phyloP scores from a whole-genome alignment of 2,329 filamentous ascomycete species.

The Fusarium chlamydosporum region DNA sequence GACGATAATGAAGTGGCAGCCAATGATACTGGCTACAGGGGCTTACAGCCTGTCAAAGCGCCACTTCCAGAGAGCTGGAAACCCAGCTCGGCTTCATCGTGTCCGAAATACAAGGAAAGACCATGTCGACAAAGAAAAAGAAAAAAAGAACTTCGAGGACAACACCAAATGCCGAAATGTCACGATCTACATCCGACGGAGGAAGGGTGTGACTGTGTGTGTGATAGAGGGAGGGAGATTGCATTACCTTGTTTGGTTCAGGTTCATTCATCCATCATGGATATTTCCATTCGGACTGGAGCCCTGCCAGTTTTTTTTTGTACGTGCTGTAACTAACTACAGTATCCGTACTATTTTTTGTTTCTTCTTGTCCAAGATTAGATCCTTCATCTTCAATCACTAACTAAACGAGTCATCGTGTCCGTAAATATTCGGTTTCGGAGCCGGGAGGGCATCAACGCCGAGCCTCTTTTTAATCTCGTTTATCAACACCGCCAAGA shows the following conservation, averaged over 20 bases:
- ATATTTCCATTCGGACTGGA: constrained; percentile 16
- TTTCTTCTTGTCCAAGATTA: not conserved
- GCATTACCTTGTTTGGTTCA: constrained; percentile 15
- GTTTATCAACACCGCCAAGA: constrained; percentile 38
- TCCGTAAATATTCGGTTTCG: constrained; percentile 39
- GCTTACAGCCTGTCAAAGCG: constrained; percentile 20
- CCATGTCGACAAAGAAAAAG: not conserved
- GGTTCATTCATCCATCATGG: too few species aligned
- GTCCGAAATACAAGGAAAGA: constrained; percentile 13
- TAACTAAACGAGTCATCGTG: constrained; percentile 5
- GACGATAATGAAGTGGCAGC: constrained; percentile 21
- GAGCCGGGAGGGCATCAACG: constrained; percentile 18
- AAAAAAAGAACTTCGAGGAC: constrained; percentile 2
- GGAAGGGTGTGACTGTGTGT: not conserved
- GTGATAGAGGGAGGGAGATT: constrained; percentile 36
- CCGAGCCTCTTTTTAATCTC: constrained; percentile 28
- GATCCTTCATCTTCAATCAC: not conserved
- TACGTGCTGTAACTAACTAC: too few species aligned
- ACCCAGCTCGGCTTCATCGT: constrained; percentile 7
- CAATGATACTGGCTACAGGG: constrained; percentile 18
- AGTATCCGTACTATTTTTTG: constrained; percentile 7
- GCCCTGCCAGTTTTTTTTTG: constrained; percentile 6
- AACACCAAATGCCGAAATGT: constrained; percentile 8
- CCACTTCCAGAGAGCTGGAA: constrained; percentile 37
- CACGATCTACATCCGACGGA: not conserved